phyloP scores from a whole-genome alignment of 73 alveolate genomes.

The Blepharisma japonicum region DNA sequence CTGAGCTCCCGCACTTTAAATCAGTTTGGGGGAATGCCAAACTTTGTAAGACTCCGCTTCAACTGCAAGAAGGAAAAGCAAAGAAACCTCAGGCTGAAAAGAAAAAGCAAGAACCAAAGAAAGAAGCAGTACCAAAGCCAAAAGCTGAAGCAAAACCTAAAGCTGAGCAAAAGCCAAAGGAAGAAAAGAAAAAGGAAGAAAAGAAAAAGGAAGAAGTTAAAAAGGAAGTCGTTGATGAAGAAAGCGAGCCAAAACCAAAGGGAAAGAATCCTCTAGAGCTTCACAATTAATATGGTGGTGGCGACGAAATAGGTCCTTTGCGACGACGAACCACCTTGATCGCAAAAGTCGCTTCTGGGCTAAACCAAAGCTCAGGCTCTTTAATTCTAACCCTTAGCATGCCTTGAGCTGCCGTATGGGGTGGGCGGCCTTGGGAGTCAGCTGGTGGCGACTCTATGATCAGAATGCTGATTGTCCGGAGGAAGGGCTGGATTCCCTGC shows the following conservation, averaged over 20 bases:
- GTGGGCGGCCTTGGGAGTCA: no score
- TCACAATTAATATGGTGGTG: no score
- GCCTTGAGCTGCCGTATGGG: no score
- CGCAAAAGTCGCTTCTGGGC: no score
- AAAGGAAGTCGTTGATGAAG: constrained; percentile 28
- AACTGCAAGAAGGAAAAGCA: constrained; percentile 36
- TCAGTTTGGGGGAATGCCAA: constrained; percentile 67
- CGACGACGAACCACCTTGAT: no score
- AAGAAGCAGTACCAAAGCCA: constrained; percentile 47
- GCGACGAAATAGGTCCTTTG: no score
- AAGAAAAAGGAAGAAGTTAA: constrained; percentile 53
- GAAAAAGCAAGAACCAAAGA: constrained; percentile 50
- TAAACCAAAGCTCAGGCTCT: no score
- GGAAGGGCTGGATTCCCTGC: no score
- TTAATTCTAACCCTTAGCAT: no score
- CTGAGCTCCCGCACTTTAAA: constrained; percentile 63
- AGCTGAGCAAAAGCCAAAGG: constrained; percentile 33
- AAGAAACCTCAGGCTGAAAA: constrained; percentile 33
- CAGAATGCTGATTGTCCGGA: no score
- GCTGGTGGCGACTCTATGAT: no score
- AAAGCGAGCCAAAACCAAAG: constrained; percentile 31
- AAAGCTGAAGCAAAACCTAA: constrained; percentile 24
- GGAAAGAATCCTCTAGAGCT: constrained; percentile 40
- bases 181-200: constrained; percentile 50
- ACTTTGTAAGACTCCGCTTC: constrained; percentile 52